phyloP scores from a whole-genome alignment of 169 alveolate species.

The Plasmodium inui region DNA sequence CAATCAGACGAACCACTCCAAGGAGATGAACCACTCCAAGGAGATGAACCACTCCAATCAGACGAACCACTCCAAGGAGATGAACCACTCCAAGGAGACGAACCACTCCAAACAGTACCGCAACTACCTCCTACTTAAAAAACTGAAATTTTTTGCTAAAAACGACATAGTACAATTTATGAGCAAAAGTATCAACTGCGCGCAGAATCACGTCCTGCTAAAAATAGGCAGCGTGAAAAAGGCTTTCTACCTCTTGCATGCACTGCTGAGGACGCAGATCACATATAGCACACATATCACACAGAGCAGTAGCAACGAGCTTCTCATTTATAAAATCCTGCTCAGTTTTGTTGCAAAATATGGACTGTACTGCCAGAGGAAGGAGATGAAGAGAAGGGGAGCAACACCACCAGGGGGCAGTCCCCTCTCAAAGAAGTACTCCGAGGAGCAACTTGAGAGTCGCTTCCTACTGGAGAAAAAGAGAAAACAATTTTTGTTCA shows the following conservation, averaged over 20 bases:
- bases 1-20: not conserved
- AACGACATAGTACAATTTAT: slow-evolving; percentile 66
- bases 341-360: slow-evolving; percentile 19
- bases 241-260: not conserved
- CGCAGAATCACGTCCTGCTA: not conserved
- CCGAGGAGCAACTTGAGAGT: not conserved
- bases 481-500: slow-evolving; percentile 25
- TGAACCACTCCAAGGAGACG: not conserved
- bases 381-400: slow-evolving; percentile 13
- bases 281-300: too few species aligned
- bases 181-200: slow-evolving; percentile 16
- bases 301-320: not conserved
- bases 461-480: not conserved
- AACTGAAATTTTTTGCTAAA: slow-evolving; percentile 22
- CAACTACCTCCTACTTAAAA: slow-evolving; percentile 9
- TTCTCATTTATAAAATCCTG: slow-evolving; percentile 29
- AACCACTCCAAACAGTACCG: not conserved
- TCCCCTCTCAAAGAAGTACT: not conserved
- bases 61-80: not conserved
- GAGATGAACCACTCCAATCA: not conserved
- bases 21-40: not conserved
- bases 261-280: not conserved
- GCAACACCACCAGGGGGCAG: not conserved
- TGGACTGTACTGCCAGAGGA: slow-evolving; percentile 12
- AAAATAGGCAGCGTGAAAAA: slow-evolving; percentile 33